phyloP scores from a whole-genome alignment of 768 basidiomycete species.

The Pleurotus citrinopileatus region DNA sequence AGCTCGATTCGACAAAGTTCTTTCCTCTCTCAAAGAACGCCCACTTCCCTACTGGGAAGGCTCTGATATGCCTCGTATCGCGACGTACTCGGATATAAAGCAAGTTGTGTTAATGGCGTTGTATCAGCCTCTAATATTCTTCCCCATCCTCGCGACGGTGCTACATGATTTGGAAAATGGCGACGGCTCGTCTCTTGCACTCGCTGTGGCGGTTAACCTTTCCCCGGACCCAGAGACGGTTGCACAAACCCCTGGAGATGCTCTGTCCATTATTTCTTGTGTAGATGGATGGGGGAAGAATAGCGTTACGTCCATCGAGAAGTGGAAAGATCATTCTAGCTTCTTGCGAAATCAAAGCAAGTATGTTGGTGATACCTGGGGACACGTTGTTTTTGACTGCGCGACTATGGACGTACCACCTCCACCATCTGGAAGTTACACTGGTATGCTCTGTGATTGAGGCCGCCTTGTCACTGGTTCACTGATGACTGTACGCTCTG shows the following conservation, averaged over 20 bases:
- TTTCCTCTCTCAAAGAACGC: slow-evolving; percentile 11
- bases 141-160: slow-evolving; percentile 14
- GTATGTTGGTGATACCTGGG: neutral
- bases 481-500: neutral
- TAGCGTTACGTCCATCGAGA: neutral
- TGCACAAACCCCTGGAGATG: neutral
- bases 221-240: neutral
- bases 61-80: slow-evolving; percentile 16
- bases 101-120: slow-evolving; percentile 17
- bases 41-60: slow-evolving; percentile 17
- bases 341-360: neutral
- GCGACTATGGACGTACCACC: neutral
- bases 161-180: slow-evolving; percentile 22
- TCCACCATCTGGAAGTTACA: neutral
- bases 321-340: neutral
- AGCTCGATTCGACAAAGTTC: slow-evolving; percentile 14
- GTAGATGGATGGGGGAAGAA: neutral
- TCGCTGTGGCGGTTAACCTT: neutral
- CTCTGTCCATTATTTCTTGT: neutral
- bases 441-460: neutral
- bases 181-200: slow-evolving; percentile 13
- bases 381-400: neutral
- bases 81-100: neutral
- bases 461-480: too few relatives aligned
- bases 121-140: slow-evolving; percentile 18